Percentiles rank a stretch among this genome's conserved stretches.
Evolutionary conservation across 495 filamentous ascomycete genomes (phyloP).

Genomic region (Neurospora pannonica): DNA sequence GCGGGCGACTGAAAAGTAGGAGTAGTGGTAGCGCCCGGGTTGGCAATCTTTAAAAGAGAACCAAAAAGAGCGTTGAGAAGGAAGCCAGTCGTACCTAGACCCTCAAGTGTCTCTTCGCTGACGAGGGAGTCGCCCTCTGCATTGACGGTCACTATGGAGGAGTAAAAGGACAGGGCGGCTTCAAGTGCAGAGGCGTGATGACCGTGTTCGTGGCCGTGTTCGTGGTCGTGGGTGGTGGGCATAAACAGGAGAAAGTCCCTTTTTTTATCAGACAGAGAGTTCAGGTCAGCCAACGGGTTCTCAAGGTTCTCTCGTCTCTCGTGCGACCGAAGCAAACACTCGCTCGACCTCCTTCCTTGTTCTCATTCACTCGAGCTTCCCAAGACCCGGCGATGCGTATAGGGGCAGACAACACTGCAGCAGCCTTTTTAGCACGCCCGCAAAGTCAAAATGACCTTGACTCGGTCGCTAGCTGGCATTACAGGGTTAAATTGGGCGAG

Average conservation of each 20-base stretch:
- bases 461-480: not conserved
- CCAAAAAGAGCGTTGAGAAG: conserved; percentile 60
- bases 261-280: conserved; percentile 21
- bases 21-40: conserved; percentile 13
- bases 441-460: not conserved
- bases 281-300: conserved; percentile 13
- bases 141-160: conserved; percentile 80
- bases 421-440: not conserved
- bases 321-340: not conserved
- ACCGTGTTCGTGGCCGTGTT: conserved; percentile 46
- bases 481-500: not conserved
- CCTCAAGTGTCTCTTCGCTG: conserved; percentile 76
- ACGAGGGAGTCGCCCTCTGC: conserved; percentile 90
- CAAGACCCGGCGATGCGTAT: not conserved
- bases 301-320: not conserved
- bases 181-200: conserved; percentile 60
- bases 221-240: conserved; percentile 45
- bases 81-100: conserved; percentile 87
- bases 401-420: not conserved
- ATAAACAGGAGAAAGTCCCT: conserved; percentile 96
- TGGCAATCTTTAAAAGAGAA: conserved; percentile 51
- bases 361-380: not conserved
- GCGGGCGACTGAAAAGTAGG: not conserved
- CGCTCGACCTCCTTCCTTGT: not conserved
- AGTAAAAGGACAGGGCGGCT: conserved; percentile 85